phyloP scores from a whole-genome alignment of 2,329 filamentous ascomycete genomes.

The Rhynchosporium graminicola region DNA sequence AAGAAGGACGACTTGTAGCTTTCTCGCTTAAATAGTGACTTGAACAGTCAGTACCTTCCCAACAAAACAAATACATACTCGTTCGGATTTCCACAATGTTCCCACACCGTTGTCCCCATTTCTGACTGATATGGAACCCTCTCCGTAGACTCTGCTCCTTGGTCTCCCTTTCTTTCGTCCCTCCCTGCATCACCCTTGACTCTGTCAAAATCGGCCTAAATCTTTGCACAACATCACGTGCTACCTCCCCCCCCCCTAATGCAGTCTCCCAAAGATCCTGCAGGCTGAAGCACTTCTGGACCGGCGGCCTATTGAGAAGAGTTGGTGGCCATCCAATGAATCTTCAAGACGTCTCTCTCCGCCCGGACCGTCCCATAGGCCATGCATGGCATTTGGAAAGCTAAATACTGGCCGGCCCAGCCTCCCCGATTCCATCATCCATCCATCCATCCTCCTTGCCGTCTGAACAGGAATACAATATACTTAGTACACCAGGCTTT shows the following conservation, averaged over 20 bases:
- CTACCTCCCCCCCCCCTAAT: background rate
- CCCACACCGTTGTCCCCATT: too few species aligned
- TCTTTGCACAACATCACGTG: background rate
- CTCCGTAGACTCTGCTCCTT: too few species aligned
- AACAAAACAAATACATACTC: too few species aligned
- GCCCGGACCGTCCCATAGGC: slow-evolving; percentile 2
- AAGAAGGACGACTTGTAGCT: too few species aligned
- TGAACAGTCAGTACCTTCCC: too few species aligned
- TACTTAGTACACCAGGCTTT: background rate
- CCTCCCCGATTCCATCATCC: slow-evolving; percentile 14
- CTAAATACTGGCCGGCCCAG: slow-evolving; percentile 13
- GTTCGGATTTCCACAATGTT: too few species aligned
- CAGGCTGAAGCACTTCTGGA: slow-evolving; percentile 12
- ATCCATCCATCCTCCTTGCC: slow-evolving; percentile 1
- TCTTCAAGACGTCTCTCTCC: background rate
- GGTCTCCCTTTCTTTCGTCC: background rate
- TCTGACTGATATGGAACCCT: background rate
- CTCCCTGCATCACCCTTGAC: background rate
- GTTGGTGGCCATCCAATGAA: slow-evolving; percentile 1
- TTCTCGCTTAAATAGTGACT: too few species aligned
- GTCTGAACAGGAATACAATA: background rate
- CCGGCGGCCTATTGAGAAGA: background rate
- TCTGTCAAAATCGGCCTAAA: too few species aligned
- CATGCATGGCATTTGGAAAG: background rate
- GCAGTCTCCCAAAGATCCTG: slow-evolving; percentile 10